Evolutionary conservation across 179 eudicot species (phyloP).

Genomic region (Spinacia oleracea): DNA sequence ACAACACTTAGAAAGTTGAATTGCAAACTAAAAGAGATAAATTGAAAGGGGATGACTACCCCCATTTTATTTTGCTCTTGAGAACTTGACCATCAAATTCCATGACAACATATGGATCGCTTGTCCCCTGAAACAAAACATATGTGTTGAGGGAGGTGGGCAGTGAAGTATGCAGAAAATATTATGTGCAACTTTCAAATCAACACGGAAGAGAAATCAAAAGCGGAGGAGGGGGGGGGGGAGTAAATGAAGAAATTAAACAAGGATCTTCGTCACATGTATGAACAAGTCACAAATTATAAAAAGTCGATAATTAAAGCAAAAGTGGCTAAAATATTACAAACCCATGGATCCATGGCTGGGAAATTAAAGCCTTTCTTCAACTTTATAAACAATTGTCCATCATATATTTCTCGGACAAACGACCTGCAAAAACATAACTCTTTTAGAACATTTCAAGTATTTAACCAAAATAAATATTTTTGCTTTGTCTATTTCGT

Average conservation of each 20-base stretch:
- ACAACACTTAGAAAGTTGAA: not conserved
- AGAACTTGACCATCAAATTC: conserved; percentile 76
- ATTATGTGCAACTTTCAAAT: not conserved
- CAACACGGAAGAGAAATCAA: not conserved
- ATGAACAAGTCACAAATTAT: not conserved
- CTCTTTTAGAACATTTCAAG: not conserved
- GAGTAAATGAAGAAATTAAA: not conserved
- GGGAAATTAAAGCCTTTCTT: conserved; percentile 79
- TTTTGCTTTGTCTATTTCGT: not conserved
- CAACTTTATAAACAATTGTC: conserved; percentile 77
- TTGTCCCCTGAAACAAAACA: conserved; percentile 73
- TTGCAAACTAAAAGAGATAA: not conserved
- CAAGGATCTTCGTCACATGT: not conserved
- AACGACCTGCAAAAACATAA: conserved; percentile 57
- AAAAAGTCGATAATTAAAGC: not conserved
- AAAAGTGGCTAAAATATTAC: conserved; percentile 26
- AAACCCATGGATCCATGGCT: conserved; percentile 98
- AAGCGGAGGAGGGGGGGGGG: not conserved
- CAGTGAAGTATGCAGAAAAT: not conserved
- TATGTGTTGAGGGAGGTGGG: not conserved
- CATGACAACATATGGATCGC: conserved; percentile 92
- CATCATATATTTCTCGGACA: conserved; percentile 88
- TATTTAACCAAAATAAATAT: not conserved
- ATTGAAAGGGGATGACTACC: conserved; percentile 46
- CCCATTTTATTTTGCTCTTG: conserved; percentile 92